A percentile compares a stretch with the other conserved stretches of the same genome.
Conservation (phyloP, 139 green algal genomes). For the Haematococcus lacustris region DNA sequence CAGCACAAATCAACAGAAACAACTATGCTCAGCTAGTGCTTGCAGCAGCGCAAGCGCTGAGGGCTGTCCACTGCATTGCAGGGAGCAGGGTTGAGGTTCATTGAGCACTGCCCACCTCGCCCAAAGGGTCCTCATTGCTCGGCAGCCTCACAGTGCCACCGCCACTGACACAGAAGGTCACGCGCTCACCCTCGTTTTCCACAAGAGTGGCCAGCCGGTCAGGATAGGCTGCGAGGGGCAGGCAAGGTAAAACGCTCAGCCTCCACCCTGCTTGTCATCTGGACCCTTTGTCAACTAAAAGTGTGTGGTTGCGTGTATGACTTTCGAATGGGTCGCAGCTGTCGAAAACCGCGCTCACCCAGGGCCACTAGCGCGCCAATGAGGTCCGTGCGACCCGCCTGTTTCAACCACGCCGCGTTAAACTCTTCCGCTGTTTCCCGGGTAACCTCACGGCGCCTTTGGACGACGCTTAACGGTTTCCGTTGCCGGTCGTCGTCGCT, state of each 20-base stretch:
- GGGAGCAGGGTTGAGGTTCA: neutral
- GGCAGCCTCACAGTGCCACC: neutral
- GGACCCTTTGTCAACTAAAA: neutral
- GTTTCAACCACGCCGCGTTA: neutral
- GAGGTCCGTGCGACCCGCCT: constrained; percentile 10
- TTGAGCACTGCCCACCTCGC: neutral
- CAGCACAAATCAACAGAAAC: neutral
- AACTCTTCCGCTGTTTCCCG: neutral
- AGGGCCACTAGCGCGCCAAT: constrained; percentile 31
- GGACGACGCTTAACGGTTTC: neutral
- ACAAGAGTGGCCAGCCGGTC: constrained; percentile 30
- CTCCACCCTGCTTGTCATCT: neutral
- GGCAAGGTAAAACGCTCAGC: neutral
- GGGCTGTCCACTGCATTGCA: neutral
- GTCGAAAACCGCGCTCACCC: neutral
- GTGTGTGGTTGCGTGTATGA: neutral
- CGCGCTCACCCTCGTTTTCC: neutral
- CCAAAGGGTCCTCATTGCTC: neutral
- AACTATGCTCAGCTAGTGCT: neutral
- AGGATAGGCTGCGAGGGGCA: constrained; percentile 26
- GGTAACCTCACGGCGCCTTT: neutral
- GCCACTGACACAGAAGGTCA: neutral
- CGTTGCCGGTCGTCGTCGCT: neutral
- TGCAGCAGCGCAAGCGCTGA: neutral
- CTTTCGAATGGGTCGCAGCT: neutral